Base-by-base conservation (phyloP, 192 early-diverging fungal species). In the Coemansia sp. region DNA sequence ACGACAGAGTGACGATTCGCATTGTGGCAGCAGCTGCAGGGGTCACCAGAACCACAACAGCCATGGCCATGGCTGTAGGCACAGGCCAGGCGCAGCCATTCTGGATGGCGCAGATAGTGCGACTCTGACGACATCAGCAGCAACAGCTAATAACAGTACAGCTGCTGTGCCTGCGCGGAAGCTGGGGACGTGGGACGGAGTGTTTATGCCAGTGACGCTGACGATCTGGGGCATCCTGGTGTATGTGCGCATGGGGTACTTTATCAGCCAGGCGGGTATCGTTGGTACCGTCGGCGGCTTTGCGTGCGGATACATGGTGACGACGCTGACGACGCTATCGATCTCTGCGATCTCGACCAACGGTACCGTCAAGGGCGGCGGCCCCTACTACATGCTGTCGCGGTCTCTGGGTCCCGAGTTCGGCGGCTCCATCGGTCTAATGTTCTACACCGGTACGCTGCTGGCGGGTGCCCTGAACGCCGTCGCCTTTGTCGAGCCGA, bases 151-250 rank as follows among this genome's bases (percentile, higher is more conserved):
- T 17, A 41, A 13, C 38, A 41, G 38, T 4, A 41, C 38, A 41
- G 38, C 38, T 0, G 13, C 42, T 50, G 52, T 17, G 15, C 33
- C 64, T 44, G 40, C 62, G 31, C 66, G 62, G 28, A 90, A 88
- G 65, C 83, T 90, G 17, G 85, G 84, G 17, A 85, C 85, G 15
- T 84, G 86, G 70, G 84, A 84, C n/a, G 88, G 88, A 2, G 88
- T 90, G 52, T 90, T 90, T 66, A 58, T 87, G 33, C 88, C 87
- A 14, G 84, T 86, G n/a, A 78, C 80, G 38, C 75, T 87, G 52
- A 83, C 79, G 44, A 87, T 90, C 76, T 90, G 88, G 88, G 85
- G 86, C 42, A 87, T 89, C 55, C 78, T 89, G 65, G 70, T 87
- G 31, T 90, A 85, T 62, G 74, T 90, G 55, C 86, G 87, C 20